Conservation (phyloP, 1,139 yeast species). For the Taphrina betulina region DNA sequence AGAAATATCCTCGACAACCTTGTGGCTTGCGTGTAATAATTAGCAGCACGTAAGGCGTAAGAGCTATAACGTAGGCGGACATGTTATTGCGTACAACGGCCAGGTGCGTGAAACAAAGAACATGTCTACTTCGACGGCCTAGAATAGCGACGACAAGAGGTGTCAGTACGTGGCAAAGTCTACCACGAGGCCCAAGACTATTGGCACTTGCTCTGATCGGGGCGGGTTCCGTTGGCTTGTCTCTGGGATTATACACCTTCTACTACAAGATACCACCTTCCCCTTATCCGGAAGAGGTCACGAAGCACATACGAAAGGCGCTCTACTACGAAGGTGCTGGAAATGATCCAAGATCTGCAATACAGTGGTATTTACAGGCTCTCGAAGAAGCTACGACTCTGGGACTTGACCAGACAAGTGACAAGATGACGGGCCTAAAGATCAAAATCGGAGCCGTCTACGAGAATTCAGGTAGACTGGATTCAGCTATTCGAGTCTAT, state of each 20-base stretch:
- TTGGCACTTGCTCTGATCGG: conserved; percentile 15
- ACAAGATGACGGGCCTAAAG: conserved; percentile 27
- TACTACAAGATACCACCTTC: conserved; percentile 15
- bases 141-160: too few relatives aligned
- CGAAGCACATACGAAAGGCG: conserved; percentile 24
- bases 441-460: conserved; percentile 29
- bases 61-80: too few relatives aligned
- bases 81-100: too few relatives aligned
- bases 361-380: conserved; percentile 23
- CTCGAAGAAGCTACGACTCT: conserved; percentile 23
- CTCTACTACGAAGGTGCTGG: conserved; percentile 29
- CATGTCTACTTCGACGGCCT: too few relatives aligned
- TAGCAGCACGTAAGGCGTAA: too few relatives aligned
- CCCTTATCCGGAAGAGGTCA: conserved; percentile 27
- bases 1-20: too few relatives aligned
- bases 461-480: conserved; percentile 21
- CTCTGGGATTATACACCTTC: conserved; percentile 15
- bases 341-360: conserved; percentile 18
- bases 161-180: conserved; percentile 1
- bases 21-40: too few relatives aligned
- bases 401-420: conserved; percentile 27
- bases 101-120: too few relatives aligned
- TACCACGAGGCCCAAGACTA: conserved; percentile 19
- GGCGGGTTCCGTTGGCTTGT: conserved; percentile 14
- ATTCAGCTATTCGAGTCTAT: conserved; percentile 24